Conservation (phyloP, 169 alveolate genomes). For the Neospora caninum region DNA sequence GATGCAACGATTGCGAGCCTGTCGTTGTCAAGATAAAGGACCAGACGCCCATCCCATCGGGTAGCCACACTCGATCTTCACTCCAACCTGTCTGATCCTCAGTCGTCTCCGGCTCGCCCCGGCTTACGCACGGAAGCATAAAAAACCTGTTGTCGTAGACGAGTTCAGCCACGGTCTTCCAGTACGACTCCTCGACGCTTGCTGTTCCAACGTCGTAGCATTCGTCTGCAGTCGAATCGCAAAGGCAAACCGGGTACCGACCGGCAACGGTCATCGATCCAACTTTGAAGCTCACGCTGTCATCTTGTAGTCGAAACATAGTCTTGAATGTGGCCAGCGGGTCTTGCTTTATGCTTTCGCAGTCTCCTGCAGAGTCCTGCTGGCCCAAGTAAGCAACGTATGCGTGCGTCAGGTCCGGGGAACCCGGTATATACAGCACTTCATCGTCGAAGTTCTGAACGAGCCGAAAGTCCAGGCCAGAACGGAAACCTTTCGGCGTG, state of each 20-base stretch:
- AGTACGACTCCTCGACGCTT: conserved; percentile 24
- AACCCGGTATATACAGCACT: not conserved
- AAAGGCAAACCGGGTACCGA: conserved; percentile 48
- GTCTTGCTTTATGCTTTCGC: not conserved
- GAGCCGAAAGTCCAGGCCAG: not conserved
- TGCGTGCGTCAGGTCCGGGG: not conserved
- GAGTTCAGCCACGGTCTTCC: conserved; percentile 59
- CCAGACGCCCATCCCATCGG: conserved; percentile 68
- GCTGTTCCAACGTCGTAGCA: conserved; percentile 61
- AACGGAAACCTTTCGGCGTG: not conserved
- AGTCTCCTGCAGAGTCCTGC: not conserved
- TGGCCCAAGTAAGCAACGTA: conserved; percentile 23
- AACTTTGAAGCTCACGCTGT: conserved; percentile 9
- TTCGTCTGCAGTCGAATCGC: conserved; percentile 2
- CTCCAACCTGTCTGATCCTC: not conserved
- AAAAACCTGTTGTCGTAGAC: conserved; percentile 37
- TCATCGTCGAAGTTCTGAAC: not conserved
- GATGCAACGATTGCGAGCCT: not conserved
- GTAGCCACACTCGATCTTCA: conserved; percentile 55
- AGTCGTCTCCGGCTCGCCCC: not conserved
- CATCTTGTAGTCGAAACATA: not conserved
- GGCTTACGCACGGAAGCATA: conserved; percentile 55
- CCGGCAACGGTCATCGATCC: conserved; percentile 1
- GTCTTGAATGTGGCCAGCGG: not conserved
- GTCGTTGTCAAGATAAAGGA: conserved; percentile 27